These are phyloP conservation scores for Yarrowia alimentaria DNA, from an alignment of 805 yeast species.

Conservation along the genomic window DNA sequence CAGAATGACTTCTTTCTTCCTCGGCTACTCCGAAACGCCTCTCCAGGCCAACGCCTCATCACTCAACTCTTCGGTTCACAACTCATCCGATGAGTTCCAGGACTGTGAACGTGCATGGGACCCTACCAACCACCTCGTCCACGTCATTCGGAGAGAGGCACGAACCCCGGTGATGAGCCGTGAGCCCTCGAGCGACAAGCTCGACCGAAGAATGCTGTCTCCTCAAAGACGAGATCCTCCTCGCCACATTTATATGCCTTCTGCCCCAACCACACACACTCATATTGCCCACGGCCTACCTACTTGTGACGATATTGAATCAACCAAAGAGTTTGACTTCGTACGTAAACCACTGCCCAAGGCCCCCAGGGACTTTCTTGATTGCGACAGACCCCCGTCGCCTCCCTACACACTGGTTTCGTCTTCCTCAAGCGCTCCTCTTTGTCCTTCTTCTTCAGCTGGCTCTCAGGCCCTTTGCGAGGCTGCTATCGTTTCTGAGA, in stretches of 20 bases:
- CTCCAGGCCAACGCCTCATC: neutral
- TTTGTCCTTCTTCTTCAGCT: no score
- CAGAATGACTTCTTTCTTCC: constrained; percentile 12
- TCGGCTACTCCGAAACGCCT: constrained; percentile 22
- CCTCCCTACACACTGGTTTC: constrained; percentile 1
- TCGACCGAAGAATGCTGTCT: neutral
- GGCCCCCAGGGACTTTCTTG: constrained; percentile 9
- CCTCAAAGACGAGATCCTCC: neutral
- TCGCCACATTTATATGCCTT: neutral
- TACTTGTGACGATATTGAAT: constrained; percentile 8
- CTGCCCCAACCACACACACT: no score
- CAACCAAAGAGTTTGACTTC: constrained; percentile 8
- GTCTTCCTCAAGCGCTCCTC: neutral
- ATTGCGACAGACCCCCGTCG: constrained; percentile 5
- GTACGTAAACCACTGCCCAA: neutral
- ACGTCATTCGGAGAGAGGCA: neutral
- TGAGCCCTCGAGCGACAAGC: neutral
- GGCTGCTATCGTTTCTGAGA: neutral
- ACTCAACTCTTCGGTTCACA: constrained; percentile 18
- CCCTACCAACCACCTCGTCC: neutral
- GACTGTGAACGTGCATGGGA: constrained; percentile 23
- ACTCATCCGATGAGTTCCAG: constrained; percentile 19
- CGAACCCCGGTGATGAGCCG: neutral
- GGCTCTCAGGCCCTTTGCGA: neutral
- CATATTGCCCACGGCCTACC: constrained; percentile 9